These are phyloP conservation scores for Periconia sp. DNA, from an alignment of 2,329 filamentous ascomycete genomes.

Conservation along the genomic window DNA sequence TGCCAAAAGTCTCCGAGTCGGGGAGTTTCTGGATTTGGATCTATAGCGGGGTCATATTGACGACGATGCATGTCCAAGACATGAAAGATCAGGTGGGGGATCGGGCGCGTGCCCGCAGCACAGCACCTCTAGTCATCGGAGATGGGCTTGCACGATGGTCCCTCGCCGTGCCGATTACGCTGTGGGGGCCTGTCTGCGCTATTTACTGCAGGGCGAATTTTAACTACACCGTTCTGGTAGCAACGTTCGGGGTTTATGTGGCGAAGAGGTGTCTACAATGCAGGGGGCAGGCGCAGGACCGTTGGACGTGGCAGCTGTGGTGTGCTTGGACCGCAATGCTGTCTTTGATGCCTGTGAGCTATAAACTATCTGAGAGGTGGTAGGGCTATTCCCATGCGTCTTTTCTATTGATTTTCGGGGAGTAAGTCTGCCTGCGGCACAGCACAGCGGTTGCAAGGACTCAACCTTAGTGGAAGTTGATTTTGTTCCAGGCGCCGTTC, in stretches of 20 bases:
- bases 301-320: constrained; percentile 8
- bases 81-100: constrained; percentile 34
- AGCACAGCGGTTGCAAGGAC: no score
- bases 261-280: constrained; percentile 1
- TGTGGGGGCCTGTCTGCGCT: no score
- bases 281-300: not conserved
- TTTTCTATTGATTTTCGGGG: no score
- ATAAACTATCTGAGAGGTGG: no score
- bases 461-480: no score
- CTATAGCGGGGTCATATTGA: constrained; percentile 18
- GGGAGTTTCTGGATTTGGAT: constrained; percentile 2
- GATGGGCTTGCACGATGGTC: not conserved
- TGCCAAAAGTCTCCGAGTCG: constrained; percentile 1
- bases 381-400: no score
- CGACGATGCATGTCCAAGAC: constrained; percentile 37
- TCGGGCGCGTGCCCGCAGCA: constrained; percentile 16
- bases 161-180: not conserved
- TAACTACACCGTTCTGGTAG: no score
- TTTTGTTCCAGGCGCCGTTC: no score
- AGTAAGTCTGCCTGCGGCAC: no score
- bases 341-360: constrained; percentile 2
- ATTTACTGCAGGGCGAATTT: no score
- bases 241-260: not conserved
- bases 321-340: constrained; percentile 6
- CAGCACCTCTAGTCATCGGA: constrained; percentile 22